A percentile compares a stretch with the other conserved stretches of the same genome.
Evolutionary conservation across 2,329 filamentous ascomycete species (phyloP).

Genomic region (Metarhizium brunneum): DNA sequence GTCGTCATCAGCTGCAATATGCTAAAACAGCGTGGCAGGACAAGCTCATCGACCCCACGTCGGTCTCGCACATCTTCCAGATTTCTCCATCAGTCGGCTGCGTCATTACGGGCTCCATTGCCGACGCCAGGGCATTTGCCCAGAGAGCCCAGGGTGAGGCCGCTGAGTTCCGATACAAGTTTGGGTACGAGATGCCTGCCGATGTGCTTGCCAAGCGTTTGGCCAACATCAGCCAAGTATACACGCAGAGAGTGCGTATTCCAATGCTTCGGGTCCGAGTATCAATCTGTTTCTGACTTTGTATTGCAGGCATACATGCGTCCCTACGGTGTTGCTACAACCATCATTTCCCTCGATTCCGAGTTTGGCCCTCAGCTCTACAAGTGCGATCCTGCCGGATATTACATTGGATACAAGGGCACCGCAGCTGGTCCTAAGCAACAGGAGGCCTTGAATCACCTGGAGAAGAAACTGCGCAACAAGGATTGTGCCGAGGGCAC

Average conservation of each 20-base stretch:
- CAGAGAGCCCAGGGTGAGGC: constrained; percentile 91
- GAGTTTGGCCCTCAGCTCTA: constrained; percentile 91
- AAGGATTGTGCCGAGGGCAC: constrained; percentile 86
- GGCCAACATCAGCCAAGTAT: constrained; percentile 98
- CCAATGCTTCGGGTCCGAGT: background rate
- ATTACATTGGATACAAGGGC: constrained; percentile 97
- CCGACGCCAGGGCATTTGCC: constrained; percentile 88
- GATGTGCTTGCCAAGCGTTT: constrained; percentile 93
- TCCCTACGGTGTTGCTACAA: constrained; percentile 90
- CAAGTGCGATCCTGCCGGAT: constrained; percentile 97
- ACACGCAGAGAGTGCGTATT: constrained; percentile 76
- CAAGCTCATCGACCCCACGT: constrained; percentile 96
- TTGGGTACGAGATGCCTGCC: constrained; percentile 98
- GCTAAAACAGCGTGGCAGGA: constrained; percentile 48
- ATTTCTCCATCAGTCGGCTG: constrained; percentile 93
- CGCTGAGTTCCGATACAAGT: constrained; percentile 97
- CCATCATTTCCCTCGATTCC: constrained; percentile 85
- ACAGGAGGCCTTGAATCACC: constrained; percentile 94
- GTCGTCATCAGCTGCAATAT: background rate
- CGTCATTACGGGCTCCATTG: constrained; percentile 97
- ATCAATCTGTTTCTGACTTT: background rate
- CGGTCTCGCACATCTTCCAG: constrained; percentile 95
- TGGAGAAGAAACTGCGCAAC: constrained; percentile 99
- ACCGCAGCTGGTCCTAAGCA: constrained; percentile 96
- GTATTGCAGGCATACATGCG: constrained; percentile 76